Percentiles rank a stretch among this genome's conserved stretches.
Conservation (phyloP, 371 early-diverging fungal genomes). For the Circinella umbellata region DNA sequence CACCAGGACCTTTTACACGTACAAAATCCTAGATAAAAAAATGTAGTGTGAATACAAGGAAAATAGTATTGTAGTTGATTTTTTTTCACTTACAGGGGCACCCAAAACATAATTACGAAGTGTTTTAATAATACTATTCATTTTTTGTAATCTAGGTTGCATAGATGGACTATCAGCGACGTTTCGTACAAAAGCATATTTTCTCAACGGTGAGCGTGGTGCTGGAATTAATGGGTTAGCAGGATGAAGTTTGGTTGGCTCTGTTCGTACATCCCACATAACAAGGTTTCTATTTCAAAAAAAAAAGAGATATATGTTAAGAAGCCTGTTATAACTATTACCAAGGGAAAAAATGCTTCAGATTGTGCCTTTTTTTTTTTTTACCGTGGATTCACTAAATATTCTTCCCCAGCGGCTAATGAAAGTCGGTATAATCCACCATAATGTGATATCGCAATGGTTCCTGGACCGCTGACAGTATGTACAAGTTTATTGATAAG, state of each 20-base stretch:
- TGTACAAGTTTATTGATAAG: conserved; percentile 67
- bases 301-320: background rate
- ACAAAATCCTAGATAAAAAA: conserved; percentile 60
- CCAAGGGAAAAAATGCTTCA: background rate
- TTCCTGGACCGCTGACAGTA: conserved; percentile 71
- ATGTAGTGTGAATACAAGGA: conserved; percentile 14
- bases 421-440: conserved; percentile 77
- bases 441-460: conserved; percentile 71
- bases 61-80: conserved; percentile 6
- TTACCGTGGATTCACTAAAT: conserved; percentile 74
- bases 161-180: conserved; percentile 55
- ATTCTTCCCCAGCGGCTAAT: conserved; percentile 71
- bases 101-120: conserved; percentile 51
- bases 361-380: background rate
- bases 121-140: conserved; percentile 31
- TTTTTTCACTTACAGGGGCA: conserved; percentile 48
- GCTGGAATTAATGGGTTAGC: conserved; percentile 39
- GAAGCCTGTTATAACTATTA: background rate
- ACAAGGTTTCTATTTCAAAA: conserved; percentile 35
- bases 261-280: conserved; percentile 61
- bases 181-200: conserved; percentile 43
- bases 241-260: conserved; percentile 40
- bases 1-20: conserved; percentile 70
- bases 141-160: conserved; percentile 50
- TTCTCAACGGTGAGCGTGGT: conserved; percentile 38